Evolutionary conservation across 352 stramenopile species (phyloP), one percentile per base, ranked within the genome.

Genomic region (Pythium biforme): DNA sequence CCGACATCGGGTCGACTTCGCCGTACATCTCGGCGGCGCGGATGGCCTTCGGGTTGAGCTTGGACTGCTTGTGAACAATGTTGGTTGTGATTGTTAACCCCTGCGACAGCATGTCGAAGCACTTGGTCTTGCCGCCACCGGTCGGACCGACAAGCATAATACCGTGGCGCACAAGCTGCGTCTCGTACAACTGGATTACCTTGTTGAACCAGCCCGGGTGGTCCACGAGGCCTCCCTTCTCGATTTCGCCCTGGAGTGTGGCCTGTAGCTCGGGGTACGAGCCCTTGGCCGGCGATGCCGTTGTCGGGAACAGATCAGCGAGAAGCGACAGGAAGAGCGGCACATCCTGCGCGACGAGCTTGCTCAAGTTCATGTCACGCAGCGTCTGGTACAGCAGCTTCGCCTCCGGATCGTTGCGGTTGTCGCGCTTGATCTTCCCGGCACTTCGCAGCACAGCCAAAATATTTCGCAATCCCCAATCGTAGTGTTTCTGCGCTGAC

Each of bases 91-190:
- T 78, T 20, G 96, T 97, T 12, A 99, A 74, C 2, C 94, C 95
- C 55, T 96, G 86, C 62, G 96, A 89, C 4, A 99, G 62, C 27
- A 96, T 96, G 57, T 98, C 94, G 62, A 98, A 99, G 40, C 98
- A 99, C 66, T 97, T 96, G 2, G 96, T 99, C 77, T 99, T 99
- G 20, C 97, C 97, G 40, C 96, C 96, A 17, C 97, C 97, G 1
- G 94, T 97, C 0, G 97, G 97, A 6, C 97, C 96, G 10, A 99
- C 95, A n/a, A 99, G 79, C 96, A 99, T 99, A 76, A 99, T 99
- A 9, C 97, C 97, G 68, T 99, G 96, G 19, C 97, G 85, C 49
- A 99, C 97, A 19, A 98, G 88, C 55, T 97, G 97, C 2, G 96
- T 99, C 62, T 99, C 97, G 69, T 99, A 99, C 20, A 99, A 76